Percentiles rank a stretch among this genome's conserved stretches.
Conservation (phyloP, 140 eudicot species). For the Senecio squalidus region DNA sequence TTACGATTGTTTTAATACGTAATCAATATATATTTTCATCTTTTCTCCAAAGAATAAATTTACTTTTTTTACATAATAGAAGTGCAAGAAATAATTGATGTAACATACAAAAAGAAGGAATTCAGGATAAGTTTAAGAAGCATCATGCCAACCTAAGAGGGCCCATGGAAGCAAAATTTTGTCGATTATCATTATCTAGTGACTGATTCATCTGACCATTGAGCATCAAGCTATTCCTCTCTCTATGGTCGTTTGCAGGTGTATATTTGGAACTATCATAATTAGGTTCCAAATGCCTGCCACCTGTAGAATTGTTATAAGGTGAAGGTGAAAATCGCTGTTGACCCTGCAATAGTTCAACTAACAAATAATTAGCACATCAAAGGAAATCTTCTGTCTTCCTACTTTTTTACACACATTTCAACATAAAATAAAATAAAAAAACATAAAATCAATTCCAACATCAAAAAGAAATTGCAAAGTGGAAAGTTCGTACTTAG, state of each 20-base stretch:
- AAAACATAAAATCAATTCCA: too few relatives aligned
- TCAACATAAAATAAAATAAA: background rate
- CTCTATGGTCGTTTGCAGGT: conserved; percentile 34
- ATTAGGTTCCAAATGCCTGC: conserved; percentile 34
- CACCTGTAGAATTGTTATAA: conserved; percentile 35
- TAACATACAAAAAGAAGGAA: background rate
- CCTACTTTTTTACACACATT: background rate
- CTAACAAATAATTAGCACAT: conserved; percentile 1
- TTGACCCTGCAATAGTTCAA: conserved; percentile 34
- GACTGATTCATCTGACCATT: conserved; percentile 38
- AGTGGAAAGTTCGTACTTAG: too few relatives aligned
- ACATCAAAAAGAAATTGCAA: too few relatives aligned
- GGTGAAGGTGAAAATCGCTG: conserved; percentile 38
- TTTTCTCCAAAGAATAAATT: too few relatives aligned
- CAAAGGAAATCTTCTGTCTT: background rate
- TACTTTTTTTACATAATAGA: too few relatives aligned
- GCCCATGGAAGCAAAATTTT: conserved; percentile 20
- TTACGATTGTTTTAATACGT: too few relatives aligned
- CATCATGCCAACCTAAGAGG: conserved; percentile 42
- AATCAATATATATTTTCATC: too few relatives aligned
- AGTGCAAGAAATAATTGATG: too few relatives aligned
- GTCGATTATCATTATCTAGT: conserved; percentile 23
- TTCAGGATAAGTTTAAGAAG: background rate
- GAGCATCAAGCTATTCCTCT: conserved; percentile 25
- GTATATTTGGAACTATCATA: conserved; percentile 37